These are phyloP conservation scores for Tylopilus subfusipes DNA, from an alignment of 768 basidiomycete genomes.

Conservation along the genomic window DNA sequence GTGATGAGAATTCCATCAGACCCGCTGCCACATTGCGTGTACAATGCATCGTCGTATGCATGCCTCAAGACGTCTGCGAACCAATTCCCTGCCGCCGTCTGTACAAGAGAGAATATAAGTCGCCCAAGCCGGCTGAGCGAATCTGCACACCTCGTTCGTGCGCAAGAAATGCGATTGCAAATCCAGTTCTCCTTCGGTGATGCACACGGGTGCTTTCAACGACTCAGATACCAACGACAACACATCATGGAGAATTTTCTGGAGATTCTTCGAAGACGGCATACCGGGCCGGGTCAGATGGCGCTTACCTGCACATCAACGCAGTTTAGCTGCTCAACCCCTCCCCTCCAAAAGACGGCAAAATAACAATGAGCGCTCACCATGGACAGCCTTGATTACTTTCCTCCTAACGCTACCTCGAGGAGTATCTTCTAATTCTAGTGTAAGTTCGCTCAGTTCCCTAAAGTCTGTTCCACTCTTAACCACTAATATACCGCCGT, in stretches of 20 bases:
- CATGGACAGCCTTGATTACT: slow-evolving; percentile 58
- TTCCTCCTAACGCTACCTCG: slow-evolving; percentile 60
- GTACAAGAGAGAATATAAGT: neutral
- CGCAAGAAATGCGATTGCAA: slow-evolving; percentile 73
- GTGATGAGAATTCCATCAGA: slow-evolving; percentile 81
- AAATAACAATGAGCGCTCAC: slow-evolving; percentile 33
- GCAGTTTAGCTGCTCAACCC: neutral
- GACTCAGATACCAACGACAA: slow-evolving; percentile 67
- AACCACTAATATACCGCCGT: slow-evolving; percentile 66
- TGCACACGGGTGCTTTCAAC: slow-evolving; percentile 74
- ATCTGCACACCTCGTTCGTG: slow-evolving; percentile 54
- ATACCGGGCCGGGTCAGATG: slow-evolving; percentile 59
- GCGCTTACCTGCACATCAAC: slow-evolving; percentile 52
- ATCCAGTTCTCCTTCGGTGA: slow-evolving; percentile 62
- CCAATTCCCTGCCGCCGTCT: slow-evolving; percentile 78
- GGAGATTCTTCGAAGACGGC: slow-evolving; percentile 52
- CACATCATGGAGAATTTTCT: slow-evolving; percentile 55
- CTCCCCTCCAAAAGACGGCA: too few species aligned
- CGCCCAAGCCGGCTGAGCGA: neutral
- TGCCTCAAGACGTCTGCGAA: slow-evolving; percentile 82
- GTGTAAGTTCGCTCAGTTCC: slow-evolving; percentile 71
- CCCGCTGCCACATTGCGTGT: slow-evolving; percentile 54
- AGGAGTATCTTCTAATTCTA: slow-evolving; percentile 60
- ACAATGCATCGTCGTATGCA: slow-evolving; percentile 72
- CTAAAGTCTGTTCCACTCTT: slow-evolving; percentile 92